phyloP scores from a whole-genome alignment of 192 early-diverging fungal species.

The Mortierella hygrophila region DNA sequence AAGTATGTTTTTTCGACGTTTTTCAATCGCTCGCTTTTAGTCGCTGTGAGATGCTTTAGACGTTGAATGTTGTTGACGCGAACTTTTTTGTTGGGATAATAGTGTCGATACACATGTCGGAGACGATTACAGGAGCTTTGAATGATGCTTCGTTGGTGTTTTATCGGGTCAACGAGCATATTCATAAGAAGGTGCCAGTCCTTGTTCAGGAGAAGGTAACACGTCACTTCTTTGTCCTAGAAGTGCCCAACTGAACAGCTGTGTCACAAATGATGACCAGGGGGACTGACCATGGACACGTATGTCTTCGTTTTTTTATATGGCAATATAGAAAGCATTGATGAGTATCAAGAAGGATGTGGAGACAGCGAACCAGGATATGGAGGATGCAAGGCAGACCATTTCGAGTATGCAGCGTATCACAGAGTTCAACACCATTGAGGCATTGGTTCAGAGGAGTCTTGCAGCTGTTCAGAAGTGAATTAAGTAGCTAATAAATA shows the following conservation, averaged over 20 bases:
- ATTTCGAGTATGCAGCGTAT: slow-evolving; percentile 38
- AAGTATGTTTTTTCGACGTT: slow-evolving; percentile 7
- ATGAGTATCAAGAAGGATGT: slow-evolving; percentile 14
- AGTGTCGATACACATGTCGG: slow-evolving; percentile 46
- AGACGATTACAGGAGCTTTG: slow-evolving; percentile 28
- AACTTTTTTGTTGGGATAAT: neutral
- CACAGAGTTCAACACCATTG: slow-evolving; percentile 25
- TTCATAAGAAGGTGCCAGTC: slow-evolving; percentile 47
- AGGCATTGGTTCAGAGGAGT: slow-evolving; percentile 36
- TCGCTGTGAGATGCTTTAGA: no score
- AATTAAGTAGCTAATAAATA: neutral
- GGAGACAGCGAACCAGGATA: slow-evolving; percentile 44
- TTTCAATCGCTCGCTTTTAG: no score
- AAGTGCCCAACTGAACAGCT: neutral
- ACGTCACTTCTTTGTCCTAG: neutral
- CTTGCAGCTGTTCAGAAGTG: slow-evolving; percentile 1
- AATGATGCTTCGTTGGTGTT: slow-evolving; percentile 42
- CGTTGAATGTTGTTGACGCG: neutral
- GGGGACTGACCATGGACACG: neutral
- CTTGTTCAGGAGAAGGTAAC: slow-evolving; percentile 49
- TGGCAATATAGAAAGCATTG: slow-evolving; percentile 27
- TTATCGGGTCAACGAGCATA: slow-evolving; percentile 48
- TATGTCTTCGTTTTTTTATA: neutral
- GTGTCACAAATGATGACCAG: neutral
- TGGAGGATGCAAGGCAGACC: slow-evolving; percentile 51